A percentile compares a stretch with the other conserved stretches of the same genome.
phyloP scores from a whole-genome alignment of 2,329 filamentous ascomycete genomes.

The Paracoccidioides brasiliensis region DNA sequence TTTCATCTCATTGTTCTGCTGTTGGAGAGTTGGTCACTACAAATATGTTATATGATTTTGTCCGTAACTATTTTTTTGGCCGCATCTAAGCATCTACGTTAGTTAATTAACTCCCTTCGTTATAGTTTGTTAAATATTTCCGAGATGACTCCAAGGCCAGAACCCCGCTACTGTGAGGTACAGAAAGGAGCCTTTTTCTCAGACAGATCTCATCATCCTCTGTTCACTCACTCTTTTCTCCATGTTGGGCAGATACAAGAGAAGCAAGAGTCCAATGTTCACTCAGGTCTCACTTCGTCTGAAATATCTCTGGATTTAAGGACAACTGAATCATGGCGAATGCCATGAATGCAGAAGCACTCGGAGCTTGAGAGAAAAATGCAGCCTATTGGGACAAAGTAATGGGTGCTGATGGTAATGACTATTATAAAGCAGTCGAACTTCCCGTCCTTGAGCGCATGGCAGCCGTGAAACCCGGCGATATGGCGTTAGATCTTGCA shows the following conservation, averaged over 20 bases:
- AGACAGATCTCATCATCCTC: background rate
- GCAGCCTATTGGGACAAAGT: slow-evolving; percentile 32
- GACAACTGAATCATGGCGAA: background rate
- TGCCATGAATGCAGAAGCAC: slow-evolving; percentile 1
- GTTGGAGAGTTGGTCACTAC: too few species aligned
- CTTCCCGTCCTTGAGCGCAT: slow-evolving; percentile 30
- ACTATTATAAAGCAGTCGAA: slow-evolving; percentile 34
- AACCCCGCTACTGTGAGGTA: too few species aligned
- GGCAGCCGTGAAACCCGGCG: slow-evolving; percentile 15
- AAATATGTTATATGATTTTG: too few species aligned
- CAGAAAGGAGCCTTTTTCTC: background rate
- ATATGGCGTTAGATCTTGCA: slow-evolving; percentile 35
- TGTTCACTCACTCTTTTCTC: background rate
- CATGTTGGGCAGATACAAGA: background rate
- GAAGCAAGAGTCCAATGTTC: background rate
- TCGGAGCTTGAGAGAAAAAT: slow-evolving; percentile 28
- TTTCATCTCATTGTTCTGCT: too few species aligned
- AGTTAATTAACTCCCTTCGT: too few species aligned
- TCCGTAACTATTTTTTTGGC: too few species aligned
- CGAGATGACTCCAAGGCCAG: background rate
- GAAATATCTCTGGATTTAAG: background rate
- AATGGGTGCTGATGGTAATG: slow-evolving; percentile 32
- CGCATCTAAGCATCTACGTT: too few species aligned
- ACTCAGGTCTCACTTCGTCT: background rate
- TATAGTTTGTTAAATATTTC: background rate